Conservation (phyloP, 345 rosid genomes). For the Eucalyptus regnans region DNA sequence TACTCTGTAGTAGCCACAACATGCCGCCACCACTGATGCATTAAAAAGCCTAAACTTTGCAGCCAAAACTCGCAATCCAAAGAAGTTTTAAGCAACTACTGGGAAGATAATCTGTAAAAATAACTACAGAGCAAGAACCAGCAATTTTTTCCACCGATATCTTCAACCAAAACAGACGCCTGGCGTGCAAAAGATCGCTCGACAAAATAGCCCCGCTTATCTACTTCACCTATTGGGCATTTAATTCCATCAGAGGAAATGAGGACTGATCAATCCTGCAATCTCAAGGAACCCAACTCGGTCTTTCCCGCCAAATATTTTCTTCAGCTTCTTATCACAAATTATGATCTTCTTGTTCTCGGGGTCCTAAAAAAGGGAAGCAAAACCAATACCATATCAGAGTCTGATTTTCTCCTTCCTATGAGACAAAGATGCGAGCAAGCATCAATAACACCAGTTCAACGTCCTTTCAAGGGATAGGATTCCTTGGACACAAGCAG, state of each 20-base stretch:
- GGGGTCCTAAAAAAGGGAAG: slow-evolving; percentile 43
- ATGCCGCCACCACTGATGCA: not conserved
- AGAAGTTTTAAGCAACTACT: not conserved
- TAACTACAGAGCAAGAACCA: not conserved
- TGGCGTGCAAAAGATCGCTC: not conserved
- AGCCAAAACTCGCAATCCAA: not conserved
- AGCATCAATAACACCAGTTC: not conserved
- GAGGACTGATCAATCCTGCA: slow-evolving; percentile 84
- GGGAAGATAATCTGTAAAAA: not conserved
- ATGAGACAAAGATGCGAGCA: not conserved
- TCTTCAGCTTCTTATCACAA: slow-evolving; percentile 97
- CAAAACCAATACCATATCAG: not conserved
- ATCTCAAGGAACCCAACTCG: slow-evolving; percentile 83
- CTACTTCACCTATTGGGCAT: not conserved
- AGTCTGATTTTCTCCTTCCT: not conserved
- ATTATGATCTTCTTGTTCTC: slow-evolving; percentile 64
- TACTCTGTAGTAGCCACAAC: not conserved
- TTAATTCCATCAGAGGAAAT: slow-evolving; percentile 42
- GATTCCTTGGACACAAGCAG: not conserved
- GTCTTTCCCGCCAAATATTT: slow-evolving; percentile 69
- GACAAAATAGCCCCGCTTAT: not conserved
- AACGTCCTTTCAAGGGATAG: not conserved
- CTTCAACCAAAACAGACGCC: not conserved
- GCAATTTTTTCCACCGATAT: not conserved
- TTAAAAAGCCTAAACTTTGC: not conserved